phyloP scores from a whole-genome alignment of 2,329 filamentous ascomycete genomes.

The Tolypocladium ophioglossoides region DNA sequence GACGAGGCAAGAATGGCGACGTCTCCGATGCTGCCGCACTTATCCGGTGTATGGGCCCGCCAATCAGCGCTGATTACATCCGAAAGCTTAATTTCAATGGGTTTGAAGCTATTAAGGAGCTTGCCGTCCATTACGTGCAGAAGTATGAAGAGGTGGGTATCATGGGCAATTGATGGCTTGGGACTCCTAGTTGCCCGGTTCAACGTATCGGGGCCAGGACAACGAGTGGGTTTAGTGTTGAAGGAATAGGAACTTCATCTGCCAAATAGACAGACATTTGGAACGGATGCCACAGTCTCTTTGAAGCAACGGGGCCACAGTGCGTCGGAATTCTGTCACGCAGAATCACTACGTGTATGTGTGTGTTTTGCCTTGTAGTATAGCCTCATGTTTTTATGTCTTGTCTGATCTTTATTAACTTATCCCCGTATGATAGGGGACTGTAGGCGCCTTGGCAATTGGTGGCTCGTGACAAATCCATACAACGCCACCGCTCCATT shows the following conservation, averaged over 20 bases:
- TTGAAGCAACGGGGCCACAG: too few relatives aligned
- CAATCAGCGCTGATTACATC: slow-evolving; percentile 8
- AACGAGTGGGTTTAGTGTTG: neutral
- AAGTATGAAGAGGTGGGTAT: slow-evolving; percentile 6
- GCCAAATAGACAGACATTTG: too few relatives aligned
- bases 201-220: neutral
- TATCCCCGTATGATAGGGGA: too few relatives aligned
- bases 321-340: too few relatives aligned
- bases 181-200: neutral
- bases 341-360: too few relatives aligned
- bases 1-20: slow-evolving; percentile 4
- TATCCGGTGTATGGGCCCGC: slow-evolving; percentile 4
- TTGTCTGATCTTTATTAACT: too few relatives aligned
- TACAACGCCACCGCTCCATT: too few relatives aligned
- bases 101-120: slow-evolving; percentile 4
- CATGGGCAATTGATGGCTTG: slow-evolving; percentile 1
- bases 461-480: too few relatives aligned
- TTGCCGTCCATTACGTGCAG: slow-evolving; percentile 6
- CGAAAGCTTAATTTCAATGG: slow-evolving; percentile 6
- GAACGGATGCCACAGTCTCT: too few relatives aligned
- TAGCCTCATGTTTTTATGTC: too few relatives aligned
- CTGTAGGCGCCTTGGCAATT: too few relatives aligned
- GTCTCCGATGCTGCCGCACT: slow-evolving; percentile 8
- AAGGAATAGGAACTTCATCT: neutral
- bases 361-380: too few relatives aligned